phyloP scores from a whole-genome alignment of 106 monocot species.

The Allium cepa region DNA sequence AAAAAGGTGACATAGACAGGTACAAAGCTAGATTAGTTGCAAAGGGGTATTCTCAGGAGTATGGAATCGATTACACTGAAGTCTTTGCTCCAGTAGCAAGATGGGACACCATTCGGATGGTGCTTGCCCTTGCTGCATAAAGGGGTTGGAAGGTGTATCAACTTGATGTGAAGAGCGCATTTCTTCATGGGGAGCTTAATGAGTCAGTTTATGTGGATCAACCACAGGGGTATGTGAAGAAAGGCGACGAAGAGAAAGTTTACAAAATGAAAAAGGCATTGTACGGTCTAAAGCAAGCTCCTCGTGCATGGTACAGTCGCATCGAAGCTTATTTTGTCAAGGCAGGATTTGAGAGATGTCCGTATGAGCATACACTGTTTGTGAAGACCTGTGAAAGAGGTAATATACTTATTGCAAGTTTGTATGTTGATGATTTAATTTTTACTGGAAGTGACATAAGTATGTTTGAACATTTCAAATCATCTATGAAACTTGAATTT shows the following conservation, averaged over 20 bases:
- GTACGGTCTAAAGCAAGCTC: constrained; percentile 5
- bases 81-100: too few relatives aligned
- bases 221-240: neutral
- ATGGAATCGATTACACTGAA: too few relatives aligned
- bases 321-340: neutral
- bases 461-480: neutral
- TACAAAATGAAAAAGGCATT: neutral
- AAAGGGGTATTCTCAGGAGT: too few relatives aligned
- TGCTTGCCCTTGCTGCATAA: too few relatives aligned
- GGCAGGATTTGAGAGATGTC: neutral
- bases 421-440: constrained; percentile 4
- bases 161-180: neutral
- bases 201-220: constrained; percentile 3
- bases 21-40: too few relatives aligned
- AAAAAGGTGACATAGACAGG: too few relatives aligned
- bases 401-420: neutral
- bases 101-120: too few relatives aligned
- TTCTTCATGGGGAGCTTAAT: neutral
- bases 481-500: neutral
- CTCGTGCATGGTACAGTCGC: neutral
- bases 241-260: neutral
- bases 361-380: neutral
- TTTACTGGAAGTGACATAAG: neutral
- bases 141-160: too few relatives aligned
- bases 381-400: neutral